A percentile compares a stretch with the other conserved stretches of the same genome.
Conservation (phyloP, 2,329 filamentous ascomycete genomes). For the Paraphaeosphaeria minitans region DNA sequence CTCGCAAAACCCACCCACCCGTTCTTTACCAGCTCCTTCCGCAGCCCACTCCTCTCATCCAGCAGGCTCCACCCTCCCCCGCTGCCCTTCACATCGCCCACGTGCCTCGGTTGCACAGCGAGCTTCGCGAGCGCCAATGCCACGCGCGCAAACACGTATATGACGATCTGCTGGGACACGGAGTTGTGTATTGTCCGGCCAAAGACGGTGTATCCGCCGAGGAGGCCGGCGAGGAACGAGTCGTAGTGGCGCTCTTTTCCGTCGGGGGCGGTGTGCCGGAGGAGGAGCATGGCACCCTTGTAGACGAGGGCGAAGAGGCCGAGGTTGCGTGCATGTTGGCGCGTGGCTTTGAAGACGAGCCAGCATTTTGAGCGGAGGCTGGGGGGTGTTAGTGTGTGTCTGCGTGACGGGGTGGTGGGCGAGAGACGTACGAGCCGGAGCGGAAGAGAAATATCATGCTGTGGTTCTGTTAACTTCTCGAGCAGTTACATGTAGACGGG, state of each 20-base stretch:
- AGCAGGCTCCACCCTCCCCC: slow-evolving; percentile 48
- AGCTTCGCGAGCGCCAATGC: slow-evolving; percentile 82
- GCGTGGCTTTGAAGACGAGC: slow-evolving; percentile 83
- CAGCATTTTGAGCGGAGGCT: slow-evolving; percentile 75
- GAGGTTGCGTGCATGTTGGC: slow-evolving; percentile 88
- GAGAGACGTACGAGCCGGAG: slow-evolving; percentile 73
- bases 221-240: slow-evolving; percentile 80
- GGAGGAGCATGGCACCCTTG: slow-evolving; percentile 77
- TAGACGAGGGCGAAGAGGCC: slow-evolving; percentile 91
- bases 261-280: slow-evolving; percentile 62
- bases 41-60: slow-evolving; percentile 38
- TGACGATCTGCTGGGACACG: slow-evolving; percentile 95
- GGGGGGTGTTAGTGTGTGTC: slow-evolving; percentile 14
- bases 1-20: slow-evolving; percentile 94
- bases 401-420: slow-evolving; percentile 5
- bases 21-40: slow-evolving; percentile 56
- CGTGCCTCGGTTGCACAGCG: slow-evolving; percentile 67
- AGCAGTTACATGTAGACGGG: not conserved
- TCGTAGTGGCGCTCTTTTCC: slow-evolving; percentile 74
- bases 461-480: slow-evolving; percentile 14
- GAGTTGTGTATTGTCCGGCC: slow-evolving; percentile 77
- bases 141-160: slow-evolving; percentile 96
- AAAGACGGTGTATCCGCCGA: slow-evolving; percentile 94
- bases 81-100: slow-evolving; percentile 29
- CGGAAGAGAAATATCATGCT: slow-evolving; percentile 98